Conservation (phyloP, 2,329 filamentous ascomycete species). For the Phoma sp. region DNA sequence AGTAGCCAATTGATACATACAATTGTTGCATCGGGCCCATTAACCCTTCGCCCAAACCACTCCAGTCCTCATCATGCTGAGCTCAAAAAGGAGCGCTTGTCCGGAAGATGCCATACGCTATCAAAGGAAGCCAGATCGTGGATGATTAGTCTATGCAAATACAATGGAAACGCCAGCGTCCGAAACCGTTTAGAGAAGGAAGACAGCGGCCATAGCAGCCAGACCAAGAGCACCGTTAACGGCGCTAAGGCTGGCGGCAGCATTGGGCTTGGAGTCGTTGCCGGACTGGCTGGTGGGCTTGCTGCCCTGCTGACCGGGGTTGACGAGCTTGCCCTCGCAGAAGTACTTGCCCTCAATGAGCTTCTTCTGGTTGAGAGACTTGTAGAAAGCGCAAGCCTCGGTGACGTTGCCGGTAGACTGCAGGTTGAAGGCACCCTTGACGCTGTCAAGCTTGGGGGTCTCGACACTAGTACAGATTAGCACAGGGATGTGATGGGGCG, state of each 20-base stretch:
- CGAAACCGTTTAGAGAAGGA: slow-evolving; percentile 54
- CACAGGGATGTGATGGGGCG: background rate
- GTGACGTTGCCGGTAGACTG: slow-evolving; percentile 55
- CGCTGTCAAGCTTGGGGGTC: slow-evolving; percentile 64
- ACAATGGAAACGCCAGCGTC: slow-evolving; percentile 48
- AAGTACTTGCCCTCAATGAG: slow-evolving; percentile 53
- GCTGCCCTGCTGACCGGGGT: slow-evolving; percentile 48
- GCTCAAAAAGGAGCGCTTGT: slow-evolving; percentile 32
- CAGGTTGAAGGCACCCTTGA: slow-evolving; percentile 60
- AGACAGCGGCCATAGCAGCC: slow-evolving; percentile 56
- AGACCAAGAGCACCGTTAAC: slow-evolving; percentile 53
- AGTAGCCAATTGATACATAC: slow-evolving; percentile 48
- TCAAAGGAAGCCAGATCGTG: slow-evolving; percentile 43
- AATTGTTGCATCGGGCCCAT: slow-evolving; percentile 43
- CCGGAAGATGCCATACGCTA: slow-evolving; percentile 41
- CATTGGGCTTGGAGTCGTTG: slow-evolving; percentile 38
- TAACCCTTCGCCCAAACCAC: slow-evolving; percentile 32
- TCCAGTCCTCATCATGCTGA: slow-evolving; percentile 34
- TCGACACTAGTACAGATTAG: slow-evolving; percentile 65
- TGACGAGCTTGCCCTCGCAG: slow-evolving; percentile 51
- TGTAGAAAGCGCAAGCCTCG: slow-evolving; percentile 52
- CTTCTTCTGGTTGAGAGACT: slow-evolving; percentile 49
- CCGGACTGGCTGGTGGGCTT: slow-evolving; percentile 41
- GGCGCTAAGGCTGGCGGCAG: slow-evolving; percentile 52
- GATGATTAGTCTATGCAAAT: slow-evolving; percentile 51